Evolutionary conservation across 2,329 filamentous ascomycete species (phyloP).

Genomic region (Chaetomium strumarium): DNA sequence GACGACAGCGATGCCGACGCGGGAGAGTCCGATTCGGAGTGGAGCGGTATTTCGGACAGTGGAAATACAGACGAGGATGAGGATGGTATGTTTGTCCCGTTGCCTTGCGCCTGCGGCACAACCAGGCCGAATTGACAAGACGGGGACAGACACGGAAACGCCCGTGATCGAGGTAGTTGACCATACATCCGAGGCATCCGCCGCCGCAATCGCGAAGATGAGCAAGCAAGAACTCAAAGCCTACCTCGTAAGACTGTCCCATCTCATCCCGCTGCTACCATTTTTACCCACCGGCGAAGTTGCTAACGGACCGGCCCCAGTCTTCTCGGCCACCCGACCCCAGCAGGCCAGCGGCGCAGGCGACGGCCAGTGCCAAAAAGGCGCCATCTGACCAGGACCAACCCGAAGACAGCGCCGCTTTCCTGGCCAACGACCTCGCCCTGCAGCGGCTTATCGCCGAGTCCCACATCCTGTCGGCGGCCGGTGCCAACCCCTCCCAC

Average conservation of each 20-base stretch:
- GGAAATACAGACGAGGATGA: constrained; percentile 26
- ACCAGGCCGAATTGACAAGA: neutral
- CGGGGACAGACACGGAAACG: constrained; percentile 13
- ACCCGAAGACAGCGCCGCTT: constrained; percentile 56
- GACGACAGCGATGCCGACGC: constrained; percentile 21
- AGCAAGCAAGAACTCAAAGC: constrained; percentile 67
- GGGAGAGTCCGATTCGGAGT: constrained; percentile 7
- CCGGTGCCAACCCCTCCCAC: constrained; percentile 43
- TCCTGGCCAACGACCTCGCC: constrained; percentile 86
- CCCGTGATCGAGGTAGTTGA: constrained; percentile 55
- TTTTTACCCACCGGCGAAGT: constrained; percentile 9
- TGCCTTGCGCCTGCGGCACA: too few relatives aligned
- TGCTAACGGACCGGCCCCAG: constrained; percentile 24
- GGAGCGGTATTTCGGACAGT: constrained; percentile 13
- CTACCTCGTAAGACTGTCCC: constrained; percentile 58
- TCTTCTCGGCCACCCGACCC: constrained; percentile 46
- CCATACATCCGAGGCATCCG: constrained; percentile 39
- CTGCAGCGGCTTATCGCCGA: constrained; percentile 86
- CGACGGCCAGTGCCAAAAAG: constrained; percentile 23
- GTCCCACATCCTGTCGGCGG: constrained; percentile 72
- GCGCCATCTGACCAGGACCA: constrained; percentile 31
- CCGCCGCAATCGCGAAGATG: constrained; percentile 37
- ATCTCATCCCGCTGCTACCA: neutral
- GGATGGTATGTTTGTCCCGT: neutral
- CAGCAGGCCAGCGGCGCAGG: constrained; percentile 16